Evolutionary conservation across 306 rosid species (phyloP).

Genomic region (Rosa rugosa): DNA sequence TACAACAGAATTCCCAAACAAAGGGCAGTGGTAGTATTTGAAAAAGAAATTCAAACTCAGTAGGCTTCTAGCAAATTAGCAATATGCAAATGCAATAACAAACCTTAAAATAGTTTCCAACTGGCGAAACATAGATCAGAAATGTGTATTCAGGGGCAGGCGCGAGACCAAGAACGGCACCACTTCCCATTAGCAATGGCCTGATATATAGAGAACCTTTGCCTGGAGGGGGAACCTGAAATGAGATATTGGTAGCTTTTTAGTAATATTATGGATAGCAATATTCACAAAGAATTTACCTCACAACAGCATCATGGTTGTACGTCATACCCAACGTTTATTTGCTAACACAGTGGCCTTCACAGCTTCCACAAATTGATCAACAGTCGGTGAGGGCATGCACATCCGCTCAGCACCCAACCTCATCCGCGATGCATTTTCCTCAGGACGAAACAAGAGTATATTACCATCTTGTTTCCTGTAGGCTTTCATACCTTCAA

Average conservation of each 20-base stretch:
- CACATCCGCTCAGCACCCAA: constrained; percentile 94
- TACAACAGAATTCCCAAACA: constrained; percentile 7
- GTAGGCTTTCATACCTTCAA: constrained; percentile 96
- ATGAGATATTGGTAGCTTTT: constrained; percentile 21
- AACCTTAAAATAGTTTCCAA: constrained; percentile 98
- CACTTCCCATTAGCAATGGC: constrained; percentile 96
- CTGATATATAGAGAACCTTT: constrained; percentile 94
- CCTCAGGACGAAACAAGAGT: constrained; percentile 90
- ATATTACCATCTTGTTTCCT: constrained; percentile 69
- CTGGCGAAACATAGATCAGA: constrained; percentile 91
- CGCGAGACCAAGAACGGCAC: constrained; percentile 94
- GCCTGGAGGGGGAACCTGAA: constrained; percentile 90
- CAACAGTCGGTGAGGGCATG: constrained; percentile 85
- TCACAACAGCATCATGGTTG: constrained; percentile 4
- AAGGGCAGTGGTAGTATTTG: constrained; percentile 7
- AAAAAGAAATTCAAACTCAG: neutral
- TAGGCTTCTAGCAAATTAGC: neutral
- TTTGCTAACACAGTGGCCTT: constrained; percentile 86
- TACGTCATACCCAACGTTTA: constrained; percentile 74
- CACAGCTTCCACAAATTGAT: constrained; percentile 89
- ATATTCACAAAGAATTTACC: constrained; percentile 8
- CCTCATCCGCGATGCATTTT: constrained; percentile 80
- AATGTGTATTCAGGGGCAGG: constrained; percentile 98
- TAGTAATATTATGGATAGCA: constrained; percentile 2
- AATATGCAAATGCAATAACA: constrained; percentile 9